phyloP scores from a whole-genome alignment of 805 yeast genomes.

The Wickerhamomyces chambardii region DNA sequence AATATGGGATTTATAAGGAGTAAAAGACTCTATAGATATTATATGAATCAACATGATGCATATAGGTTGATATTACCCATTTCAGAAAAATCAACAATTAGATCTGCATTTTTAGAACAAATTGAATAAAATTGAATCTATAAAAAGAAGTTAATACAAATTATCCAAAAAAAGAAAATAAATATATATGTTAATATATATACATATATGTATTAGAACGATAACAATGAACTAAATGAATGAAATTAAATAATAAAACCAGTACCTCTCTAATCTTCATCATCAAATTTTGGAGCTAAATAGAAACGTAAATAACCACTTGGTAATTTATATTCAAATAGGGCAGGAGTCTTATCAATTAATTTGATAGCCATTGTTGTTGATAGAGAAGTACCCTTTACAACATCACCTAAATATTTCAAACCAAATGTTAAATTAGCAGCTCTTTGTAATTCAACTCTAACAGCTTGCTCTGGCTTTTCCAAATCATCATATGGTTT shows the following conservation, averaged over 20 bases:
- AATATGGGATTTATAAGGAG: slow-evolving; percentile 67
- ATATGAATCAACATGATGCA: slow-evolving; percentile 90
- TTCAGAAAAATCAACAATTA: slow-evolving; percentile 42
- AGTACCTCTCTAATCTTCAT: slow-evolving; percentile 79
- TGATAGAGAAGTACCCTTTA: slow-evolving; percentile 81
- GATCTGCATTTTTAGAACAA: slow-evolving; percentile 44
- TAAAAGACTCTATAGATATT: slow-evolving; percentile 78
- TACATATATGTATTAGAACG: no score
- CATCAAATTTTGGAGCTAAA: slow-evolving; percentile 97
- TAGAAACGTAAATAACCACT: slow-evolving; percentile 93
- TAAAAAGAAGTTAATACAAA: no score
- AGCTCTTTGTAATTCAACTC: slow-evolving; percentile 75
- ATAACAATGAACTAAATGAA: no score
- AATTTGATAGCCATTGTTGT: slow-evolving; percentile 73
- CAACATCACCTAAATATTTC: slow-evolving; percentile 83
- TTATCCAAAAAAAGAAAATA: no score
- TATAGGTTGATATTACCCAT: slow-evolving; percentile 79
- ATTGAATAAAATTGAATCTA: no score
- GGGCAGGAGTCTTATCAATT: slow-evolving; percentile 87
- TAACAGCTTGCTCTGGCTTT: slow-evolving; percentile 64
- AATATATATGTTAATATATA: no score
- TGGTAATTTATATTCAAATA: slow-evolving; percentile 84
- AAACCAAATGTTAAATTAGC: slow-evolving; percentile 87
- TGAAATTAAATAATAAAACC: no score
- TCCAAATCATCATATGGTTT: slow-evolving; percentile 82